Evolutionary conservation across 306 rosid species (phyloP), one percentile per base, ranked within the genome.

Genomic region (Lagenaria siceraria): DNA sequence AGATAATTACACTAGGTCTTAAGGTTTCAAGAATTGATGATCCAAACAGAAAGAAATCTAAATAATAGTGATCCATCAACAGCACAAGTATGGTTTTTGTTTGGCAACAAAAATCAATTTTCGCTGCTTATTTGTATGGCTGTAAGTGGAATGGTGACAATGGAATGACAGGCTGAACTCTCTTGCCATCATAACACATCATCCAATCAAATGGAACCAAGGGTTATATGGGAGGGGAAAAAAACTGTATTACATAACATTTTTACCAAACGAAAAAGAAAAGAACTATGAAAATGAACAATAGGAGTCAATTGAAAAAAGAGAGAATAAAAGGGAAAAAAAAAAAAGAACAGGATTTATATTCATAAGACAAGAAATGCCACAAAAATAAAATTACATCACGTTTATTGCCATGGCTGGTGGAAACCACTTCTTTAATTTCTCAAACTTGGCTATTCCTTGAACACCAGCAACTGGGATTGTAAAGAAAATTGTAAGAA

Each of bases 391-490:
- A 75, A 78, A 89, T 87, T 80, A 94, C 97, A 94, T 90, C 70
- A 88, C 84, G 80, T 90, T 83, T 82, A 94, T 77, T 79, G 89
- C 98, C 96, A 87, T 83, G 81, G 84, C 95, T 1, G 98, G 98
- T 62, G 98, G 98, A 83, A 94, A 92, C 97, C 98, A 92, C 82
- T 87, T 90, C 83, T 87, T 90, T 74, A 94, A 84, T 80, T 89
- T 92, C 84, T 94, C 97, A 66, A 83, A 94, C 83, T 88, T 94
- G 66, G 97, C 96, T 24, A 94, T 88, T 79, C 98, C 98, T 87
- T 94, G 98, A 78, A 90, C 96, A 12, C 93, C 97, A 63, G 98
- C 87, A 81, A 94, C 97, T 14, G 97, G 98, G 68, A 94, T 81
- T 70, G 90, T 89, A 78, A 92, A 94, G 88, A 94, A 94, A 84